Conservation (phyloP, 331 rosid genomes). For the Malus hybrid region DNA sequence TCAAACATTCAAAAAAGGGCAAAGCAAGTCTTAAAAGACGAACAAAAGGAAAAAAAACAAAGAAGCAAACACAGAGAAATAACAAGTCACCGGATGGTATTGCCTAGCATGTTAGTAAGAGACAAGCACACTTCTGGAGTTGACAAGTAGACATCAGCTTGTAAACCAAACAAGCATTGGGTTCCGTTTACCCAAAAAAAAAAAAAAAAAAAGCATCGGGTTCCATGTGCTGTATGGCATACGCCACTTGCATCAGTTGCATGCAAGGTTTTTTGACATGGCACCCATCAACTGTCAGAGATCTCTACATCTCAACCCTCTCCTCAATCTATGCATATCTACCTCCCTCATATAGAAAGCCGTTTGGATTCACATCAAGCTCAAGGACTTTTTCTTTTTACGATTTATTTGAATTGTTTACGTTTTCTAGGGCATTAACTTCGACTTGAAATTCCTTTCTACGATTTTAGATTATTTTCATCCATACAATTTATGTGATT, state of each 20-base stretch:
- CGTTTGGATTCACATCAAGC: neutral
- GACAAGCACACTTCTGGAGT: constrained; percentile 14
- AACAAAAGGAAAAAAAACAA: neutral
- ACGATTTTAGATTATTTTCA: too few species aligned
- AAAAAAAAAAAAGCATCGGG: constrained; percentile 19
- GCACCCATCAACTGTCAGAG: neutral
- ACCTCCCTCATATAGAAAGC: neutral
- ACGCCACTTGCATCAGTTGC: constrained; percentile 19
- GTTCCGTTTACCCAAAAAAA: constrained; percentile 18
- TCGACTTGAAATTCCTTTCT: neutral
- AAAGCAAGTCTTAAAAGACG: neutral
- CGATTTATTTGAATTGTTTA: neutral
- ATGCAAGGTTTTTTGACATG: neutral
- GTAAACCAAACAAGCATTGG: constrained; percentile 26
- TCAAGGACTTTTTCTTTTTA: neutral
- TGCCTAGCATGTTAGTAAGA: neutral
- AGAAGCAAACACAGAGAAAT: constrained; percentile 14
- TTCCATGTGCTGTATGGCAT: constrained; percentile 48
- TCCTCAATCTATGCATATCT: neutral
- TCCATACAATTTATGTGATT: too few species aligned
- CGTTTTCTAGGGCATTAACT: neutral
- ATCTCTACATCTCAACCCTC: too few species aligned
- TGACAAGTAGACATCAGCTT: constrained; percentile 24
- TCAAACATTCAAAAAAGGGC: neutral
- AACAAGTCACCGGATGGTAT: constrained; percentile 1